phyloP scores from a whole-genome alignment of 2,329 filamentous ascomycete species.

The Xylaria sp. region DNA sequence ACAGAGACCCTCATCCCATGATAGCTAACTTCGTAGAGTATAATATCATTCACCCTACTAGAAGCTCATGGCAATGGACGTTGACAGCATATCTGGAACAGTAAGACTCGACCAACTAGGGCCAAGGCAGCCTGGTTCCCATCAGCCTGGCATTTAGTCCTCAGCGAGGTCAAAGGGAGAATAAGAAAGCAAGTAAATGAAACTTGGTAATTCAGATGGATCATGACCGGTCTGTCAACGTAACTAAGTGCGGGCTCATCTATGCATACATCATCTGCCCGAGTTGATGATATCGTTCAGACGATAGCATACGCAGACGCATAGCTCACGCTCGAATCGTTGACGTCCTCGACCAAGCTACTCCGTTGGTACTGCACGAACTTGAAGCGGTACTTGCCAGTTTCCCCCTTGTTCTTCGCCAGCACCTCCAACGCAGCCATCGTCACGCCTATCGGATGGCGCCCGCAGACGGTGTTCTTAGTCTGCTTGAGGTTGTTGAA shows the following conservation, averaged over 20 bases:
- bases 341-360: conserved; percentile 66
- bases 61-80: no score
- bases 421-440: conserved; percentile 84
- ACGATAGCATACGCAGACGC: conserved; percentile 86
- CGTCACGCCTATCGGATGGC: conserved; percentile 90
- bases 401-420: conserved; percentile 43
- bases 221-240: conserved; percentile 3
- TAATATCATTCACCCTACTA: no score
- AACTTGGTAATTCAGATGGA: neutral
- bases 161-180: no score
- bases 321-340: conserved; percentile 91
- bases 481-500: conserved; percentile 70
- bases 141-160: no score
- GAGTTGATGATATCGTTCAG: conserved; percentile 37
- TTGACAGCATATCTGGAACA: no score
- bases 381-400: conserved; percentile 62
- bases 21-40: no score
- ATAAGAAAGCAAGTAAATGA: no score
- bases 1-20: no score
- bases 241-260: conserved; percentile 18
- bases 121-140: no score
- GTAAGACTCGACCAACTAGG: no score
- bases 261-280: conserved; percentile 7
- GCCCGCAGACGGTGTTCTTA: conserved; percentile 88
- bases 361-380: conserved; percentile 90